A percentile compares a stretch with the other conserved stretches of the same genome.
phyloP scores from a whole-genome alignment of 1,284 basidiomycete species.

The Sanghuangporus baumii region DNA sequence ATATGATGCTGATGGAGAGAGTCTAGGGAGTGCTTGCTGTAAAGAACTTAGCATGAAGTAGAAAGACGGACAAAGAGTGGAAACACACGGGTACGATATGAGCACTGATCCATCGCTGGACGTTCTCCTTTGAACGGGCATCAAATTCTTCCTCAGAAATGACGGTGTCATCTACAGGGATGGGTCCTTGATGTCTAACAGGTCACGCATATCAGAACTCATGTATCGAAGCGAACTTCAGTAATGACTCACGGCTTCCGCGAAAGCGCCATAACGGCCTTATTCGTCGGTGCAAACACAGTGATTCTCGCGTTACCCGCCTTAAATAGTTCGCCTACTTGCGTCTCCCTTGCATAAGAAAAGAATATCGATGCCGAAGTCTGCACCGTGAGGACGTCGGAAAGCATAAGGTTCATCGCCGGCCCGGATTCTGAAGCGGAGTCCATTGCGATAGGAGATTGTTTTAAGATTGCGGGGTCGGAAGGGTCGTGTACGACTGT shows the following conservation, averaged over 20 bases:
- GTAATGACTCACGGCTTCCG: slow-evolving; percentile 61
- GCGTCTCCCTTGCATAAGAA: slow-evolving; percentile 68
- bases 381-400: slow-evolving; percentile 72
- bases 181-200: slow-evolving; percentile 52
- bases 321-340: slow-evolving; percentile 47
- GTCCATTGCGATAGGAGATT: slow-evolving; percentile 25
- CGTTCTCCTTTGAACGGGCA: slow-evolving; percentile 49
- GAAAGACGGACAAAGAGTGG: background rate
- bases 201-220: no score
- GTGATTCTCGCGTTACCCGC: slow-evolving; percentile 39
- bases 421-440: slow-evolving; percentile 25
- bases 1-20: slow-evolving; percentile 33
- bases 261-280: slow-evolving; percentile 70
- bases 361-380: slow-evolving; percentile 70
- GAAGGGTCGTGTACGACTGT: background rate
- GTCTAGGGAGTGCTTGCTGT: slow-evolving; percentile 38
- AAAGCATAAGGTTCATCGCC: slow-evolving; percentile 40
- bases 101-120: slow-evolving; percentile 65
- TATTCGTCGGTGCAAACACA: slow-evolving; percentile 70
- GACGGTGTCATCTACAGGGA: slow-evolving; percentile 35
- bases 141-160: slow-evolving; percentile 64
- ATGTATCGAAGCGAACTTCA: background rate
- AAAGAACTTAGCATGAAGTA: background rate
- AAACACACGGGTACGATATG: slow-evolving; percentile 62
- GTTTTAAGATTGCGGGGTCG: slow-evolving; percentile 13